These are phyloP conservation scores for Dactylellina leptospora DNA, from an alignment of 2,329 filamentous ascomycete species.

Conservation along the genomic window DNA sequence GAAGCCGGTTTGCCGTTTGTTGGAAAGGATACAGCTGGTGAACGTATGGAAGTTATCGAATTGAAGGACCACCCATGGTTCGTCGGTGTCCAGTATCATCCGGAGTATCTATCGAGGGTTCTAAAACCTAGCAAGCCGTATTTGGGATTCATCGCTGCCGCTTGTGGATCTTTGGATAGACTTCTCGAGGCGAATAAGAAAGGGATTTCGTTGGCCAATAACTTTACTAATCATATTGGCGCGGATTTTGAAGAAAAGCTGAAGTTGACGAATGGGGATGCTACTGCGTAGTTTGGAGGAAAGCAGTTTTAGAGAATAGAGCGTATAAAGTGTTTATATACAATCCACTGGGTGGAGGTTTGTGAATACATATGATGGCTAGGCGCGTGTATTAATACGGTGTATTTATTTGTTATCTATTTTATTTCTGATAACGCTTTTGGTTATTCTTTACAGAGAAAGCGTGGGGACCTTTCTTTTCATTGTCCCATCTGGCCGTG, in stretches of 20 bases:
- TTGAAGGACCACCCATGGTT: slow-evolving; percentile 84
- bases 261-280: slow-evolving; percentile 33
- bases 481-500: too few species aligned
- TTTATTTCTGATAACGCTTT: neutral
- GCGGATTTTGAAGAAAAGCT: slow-evolving; percentile 38
- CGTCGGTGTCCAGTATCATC: slow-evolving; percentile 87
- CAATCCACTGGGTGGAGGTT: slow-evolving; percentile 8
- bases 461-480: too few species aligned
- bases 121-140: slow-evolving; percentile 78
- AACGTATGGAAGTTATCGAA: slow-evolving; percentile 84
- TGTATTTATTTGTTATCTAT: neutral
- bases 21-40: slow-evolving; percentile 79
- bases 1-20: slow-evolving; percentile 76
- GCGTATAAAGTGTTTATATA: neutral
- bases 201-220: slow-evolving; percentile 32
- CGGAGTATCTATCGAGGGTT: slow-evolving; percentile 82
- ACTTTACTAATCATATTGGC: slow-evolving; percentile 44
- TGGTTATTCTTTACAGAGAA: too few species aligned
- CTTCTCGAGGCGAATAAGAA: slow-evolving; percentile 37
- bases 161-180: slow-evolving; percentile 71
- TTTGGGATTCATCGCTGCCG: slow-evolving; percentile 84
- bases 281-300: too few species aligned
- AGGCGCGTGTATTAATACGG: neutral
- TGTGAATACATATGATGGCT: too few species aligned
- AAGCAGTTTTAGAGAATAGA: too few species aligned